A percentile compares a stretch with the other conserved stretches of the same genome.
Conservation (phyloP, 2,329 filamentous ascomycete genomes). For the Monosporascus ibericus region DNA sequence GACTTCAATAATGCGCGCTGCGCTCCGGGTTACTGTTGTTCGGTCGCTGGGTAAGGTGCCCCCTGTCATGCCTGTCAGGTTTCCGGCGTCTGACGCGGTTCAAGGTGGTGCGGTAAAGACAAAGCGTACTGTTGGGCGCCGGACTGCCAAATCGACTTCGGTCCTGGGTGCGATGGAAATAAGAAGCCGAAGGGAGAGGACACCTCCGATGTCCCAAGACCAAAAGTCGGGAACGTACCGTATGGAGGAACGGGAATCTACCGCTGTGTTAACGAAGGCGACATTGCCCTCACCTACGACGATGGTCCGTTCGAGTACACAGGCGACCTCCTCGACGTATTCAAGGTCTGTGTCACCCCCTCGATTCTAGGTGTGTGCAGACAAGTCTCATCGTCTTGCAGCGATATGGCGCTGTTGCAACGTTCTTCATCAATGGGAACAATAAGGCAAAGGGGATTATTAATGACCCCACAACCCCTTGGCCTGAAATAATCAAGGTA, state of each 20-base stretch:
- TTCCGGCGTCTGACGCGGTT: neutral
- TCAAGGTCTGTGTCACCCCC: neutral
- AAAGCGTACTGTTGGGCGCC: neutral
- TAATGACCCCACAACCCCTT: conserved; percentile 33
- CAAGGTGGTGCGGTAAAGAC: neutral
- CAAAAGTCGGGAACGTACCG: conserved; percentile 2
- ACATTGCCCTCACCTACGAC: conserved; percentile 22
- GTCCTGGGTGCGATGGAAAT: neutral
- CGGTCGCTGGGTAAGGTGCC: neutral
- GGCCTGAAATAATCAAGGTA: conserved; percentile 25
- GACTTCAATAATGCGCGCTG: neutral
- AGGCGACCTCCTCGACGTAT: conserved; percentile 14
- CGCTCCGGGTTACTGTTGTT: neutral
- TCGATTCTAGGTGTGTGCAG: neutral
- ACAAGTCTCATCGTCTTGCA: conserved; percentile 20
- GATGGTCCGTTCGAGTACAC: conserved; percentile 17
- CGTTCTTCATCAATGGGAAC: conserved; percentile 56
- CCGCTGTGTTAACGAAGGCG: conserved; percentile 5
- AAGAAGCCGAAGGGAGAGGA: neutral
- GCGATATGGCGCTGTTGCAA: conserved; percentile 51
- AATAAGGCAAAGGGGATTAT: conserved; percentile 46
- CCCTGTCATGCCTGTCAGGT: too few relatives aligned
- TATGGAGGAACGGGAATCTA: conserved; percentile 9
- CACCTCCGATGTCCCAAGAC: conserved; percentile 3
- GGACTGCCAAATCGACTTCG: neutral